A percentile compares a stretch with the other conserved stretches of the same genome.
These are phyloP conservation scores for Chalaropsis thielavioides DNA, from an alignment of 2,329 filamentous ascomycete genomes.

Conservation along the genomic window DNA sequence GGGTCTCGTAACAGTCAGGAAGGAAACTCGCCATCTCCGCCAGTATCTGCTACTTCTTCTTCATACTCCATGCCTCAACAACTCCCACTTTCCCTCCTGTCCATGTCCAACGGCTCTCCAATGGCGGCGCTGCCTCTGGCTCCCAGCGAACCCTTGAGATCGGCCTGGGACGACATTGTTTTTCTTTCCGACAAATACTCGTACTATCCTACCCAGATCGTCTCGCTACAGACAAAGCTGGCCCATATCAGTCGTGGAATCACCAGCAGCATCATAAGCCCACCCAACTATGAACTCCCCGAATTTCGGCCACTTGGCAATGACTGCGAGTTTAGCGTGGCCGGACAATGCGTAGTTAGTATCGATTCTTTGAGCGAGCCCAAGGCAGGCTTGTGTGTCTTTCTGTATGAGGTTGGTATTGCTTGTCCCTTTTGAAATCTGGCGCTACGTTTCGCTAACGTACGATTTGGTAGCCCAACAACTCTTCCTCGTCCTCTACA, in stretches of 20 bases:
- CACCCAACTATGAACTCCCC: slow-evolving; percentile 26
- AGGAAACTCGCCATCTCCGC: slow-evolving; percentile 8
- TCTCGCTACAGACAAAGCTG: slow-evolving; percentile 33
- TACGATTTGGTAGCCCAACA: slow-evolving; percentile 29
- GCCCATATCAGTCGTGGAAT: slow-evolving; percentile 5
- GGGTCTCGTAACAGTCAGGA: slow-evolving; percentile 23
- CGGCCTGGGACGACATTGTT: slow-evolving; percentile 38
- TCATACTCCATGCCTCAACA: slow-evolving; percentile 3
- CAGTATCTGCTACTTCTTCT: slow-evolving; percentile 1
- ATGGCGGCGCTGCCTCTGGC: not conserved
- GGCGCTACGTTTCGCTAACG: not conserved
- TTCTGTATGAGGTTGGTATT: slow-evolving; percentile 38
- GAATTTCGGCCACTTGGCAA: slow-evolving; percentile 27
- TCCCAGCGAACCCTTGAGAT: slow-evolving; percentile 28
- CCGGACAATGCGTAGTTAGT: slow-evolving; percentile 31
- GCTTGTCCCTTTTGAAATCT: not conserved
- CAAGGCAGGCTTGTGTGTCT: slow-evolving; percentile 32
- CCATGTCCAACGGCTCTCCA: slow-evolving; percentile 6
- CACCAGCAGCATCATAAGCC: slow-evolving; percentile 1
- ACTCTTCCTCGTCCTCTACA: slow-evolving; percentile 25
- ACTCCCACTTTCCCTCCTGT: slow-evolving; percentile 7
- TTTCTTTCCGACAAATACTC: slow-evolving; percentile 27
- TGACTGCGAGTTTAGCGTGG: slow-evolving; percentile 29
- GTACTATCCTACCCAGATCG: slow-evolving; percentile 29
- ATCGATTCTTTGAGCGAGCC: slow-evolving; percentile 20